phyloP scores from a whole-genome alignment of 2,329 filamentous ascomycete genomes.

The Amesomyces nigricolor region DNA sequence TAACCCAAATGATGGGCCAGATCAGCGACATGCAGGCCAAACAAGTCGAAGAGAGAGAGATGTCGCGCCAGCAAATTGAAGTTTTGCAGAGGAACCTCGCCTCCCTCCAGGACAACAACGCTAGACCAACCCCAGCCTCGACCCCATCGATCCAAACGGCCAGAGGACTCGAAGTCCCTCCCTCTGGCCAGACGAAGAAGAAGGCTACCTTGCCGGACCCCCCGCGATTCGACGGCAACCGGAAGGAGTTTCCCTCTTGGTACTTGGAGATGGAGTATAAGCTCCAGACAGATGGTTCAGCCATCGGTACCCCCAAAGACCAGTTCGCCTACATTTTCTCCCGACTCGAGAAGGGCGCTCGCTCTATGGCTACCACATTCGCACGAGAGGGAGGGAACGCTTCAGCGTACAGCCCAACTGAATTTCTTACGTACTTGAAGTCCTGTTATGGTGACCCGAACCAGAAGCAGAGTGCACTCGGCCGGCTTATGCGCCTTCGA shows the following conservation, averaged over 20 bases:
- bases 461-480: no score
- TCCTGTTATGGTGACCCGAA: no score
- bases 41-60: neutral
- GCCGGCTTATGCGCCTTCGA: no score
- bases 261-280: slow-evolving; percentile 1
- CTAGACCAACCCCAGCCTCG: no score
- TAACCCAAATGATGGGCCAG: neutral
- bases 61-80: neutral
- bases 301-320: neutral
- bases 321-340: slow-evolving; percentile 8
- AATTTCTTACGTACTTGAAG: no score
- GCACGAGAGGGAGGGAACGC: neutral
- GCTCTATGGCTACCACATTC: neutral
- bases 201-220: slow-evolving; percentile 1
- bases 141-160: no score
- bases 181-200: neutral
- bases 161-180: neutral
- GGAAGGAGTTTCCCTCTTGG: neutral
- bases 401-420: no score
- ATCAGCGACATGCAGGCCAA: neutral
- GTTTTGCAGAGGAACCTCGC: no score
- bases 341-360: neutral
- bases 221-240: neutral
- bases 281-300: neutral
- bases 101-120: no score